Evolutionary conservation across 306 rosid genomes (phyloP).

Genomic region (Lupinus albus): DNA sequence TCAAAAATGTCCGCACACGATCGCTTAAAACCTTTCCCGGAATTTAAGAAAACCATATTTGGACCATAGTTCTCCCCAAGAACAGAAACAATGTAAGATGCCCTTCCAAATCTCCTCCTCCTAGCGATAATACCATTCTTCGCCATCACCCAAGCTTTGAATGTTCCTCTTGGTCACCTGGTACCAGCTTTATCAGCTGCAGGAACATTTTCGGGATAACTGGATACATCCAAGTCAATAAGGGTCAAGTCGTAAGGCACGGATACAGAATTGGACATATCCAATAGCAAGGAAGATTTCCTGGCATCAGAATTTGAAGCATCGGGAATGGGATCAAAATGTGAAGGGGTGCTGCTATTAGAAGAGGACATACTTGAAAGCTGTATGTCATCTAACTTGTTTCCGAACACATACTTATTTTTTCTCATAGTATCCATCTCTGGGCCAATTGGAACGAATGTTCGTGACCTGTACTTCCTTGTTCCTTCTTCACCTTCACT

Average conservation of each 20-base stretch:
- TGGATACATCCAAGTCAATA: constrained; percentile 77
- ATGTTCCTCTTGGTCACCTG: constrained; percentile 48
- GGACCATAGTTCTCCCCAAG: constrained; percentile 43
- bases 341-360: constrained; percentile 55
- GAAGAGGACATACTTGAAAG: constrained; percentile 72
- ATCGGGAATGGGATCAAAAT: constrained; percentile 45
- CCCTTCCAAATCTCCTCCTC: constrained; percentile 33
- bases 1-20: constrained; percentile 39
- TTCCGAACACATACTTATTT: constrained; percentile 67
- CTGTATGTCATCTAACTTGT: constrained; percentile 85
- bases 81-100: constrained; percentile 31
- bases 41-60: constrained; percentile 40
- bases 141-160: constrained; percentile 38
- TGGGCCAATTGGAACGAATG: constrained; percentile 95
- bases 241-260: constrained; percentile 78
- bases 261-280: constrained; percentile 55
- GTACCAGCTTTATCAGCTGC: constrained; percentile 58
- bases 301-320: constrained; percentile 50
- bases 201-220: constrained; percentile 79
- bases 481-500: constrained; percentile 89
- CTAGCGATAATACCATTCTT: constrained; percentile 25
- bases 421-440: constrained; percentile 91
- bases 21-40: constrained; percentile 43
- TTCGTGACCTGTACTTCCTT: constrained; percentile 88
- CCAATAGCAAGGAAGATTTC: constrained; percentile 84